Percentiles rank a stretch among this genome's conserved stretches.
phyloP scores from a whole-genome alignment of 257 asterid species.

The Rhazya stricta region DNA sequence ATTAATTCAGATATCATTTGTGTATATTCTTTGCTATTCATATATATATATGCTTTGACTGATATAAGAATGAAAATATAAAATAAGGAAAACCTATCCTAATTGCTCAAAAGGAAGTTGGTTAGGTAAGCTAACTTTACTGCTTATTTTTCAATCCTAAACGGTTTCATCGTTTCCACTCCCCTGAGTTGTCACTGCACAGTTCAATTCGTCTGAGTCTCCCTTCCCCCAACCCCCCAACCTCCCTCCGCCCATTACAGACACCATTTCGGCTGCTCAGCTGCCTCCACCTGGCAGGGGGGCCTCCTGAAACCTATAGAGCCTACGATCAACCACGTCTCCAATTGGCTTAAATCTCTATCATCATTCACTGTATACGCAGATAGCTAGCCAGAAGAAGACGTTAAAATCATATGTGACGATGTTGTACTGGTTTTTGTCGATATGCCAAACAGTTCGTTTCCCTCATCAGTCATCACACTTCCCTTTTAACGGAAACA shows the following conservation, averaged over 20 bases:
- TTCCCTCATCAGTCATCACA: conserved; percentile 1
- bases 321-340: conserved; percentile 3
- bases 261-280: background rate
- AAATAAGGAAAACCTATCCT: too few relatives aligned
- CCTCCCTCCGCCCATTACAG: background rate
- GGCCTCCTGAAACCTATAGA: background rate
- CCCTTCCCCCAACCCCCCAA: too few relatives aligned
- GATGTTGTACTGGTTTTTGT: background rate
- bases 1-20: too few relatives aligned
- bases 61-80: too few relatives aligned
- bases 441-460: background rate
- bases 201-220: background rate
- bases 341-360: background rate
- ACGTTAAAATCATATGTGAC: background rate
- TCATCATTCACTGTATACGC: background rate
- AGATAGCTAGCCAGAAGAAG: background rate
- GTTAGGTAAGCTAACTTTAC: conserved; percentile 13
- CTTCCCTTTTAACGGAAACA: conserved; percentile 15
- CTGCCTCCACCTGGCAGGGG: conserved; percentile 7
- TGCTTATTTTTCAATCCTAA: too few relatives aligned
- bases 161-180: background rate
- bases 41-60: too few relatives aligned
- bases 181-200: background rate
- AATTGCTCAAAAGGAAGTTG: too few relatives aligned
- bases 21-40: too few relatives aligned